Conservation (phyloP, 2,329 filamentous ascomycete species). For the Metarhizium humberi region DNA sequence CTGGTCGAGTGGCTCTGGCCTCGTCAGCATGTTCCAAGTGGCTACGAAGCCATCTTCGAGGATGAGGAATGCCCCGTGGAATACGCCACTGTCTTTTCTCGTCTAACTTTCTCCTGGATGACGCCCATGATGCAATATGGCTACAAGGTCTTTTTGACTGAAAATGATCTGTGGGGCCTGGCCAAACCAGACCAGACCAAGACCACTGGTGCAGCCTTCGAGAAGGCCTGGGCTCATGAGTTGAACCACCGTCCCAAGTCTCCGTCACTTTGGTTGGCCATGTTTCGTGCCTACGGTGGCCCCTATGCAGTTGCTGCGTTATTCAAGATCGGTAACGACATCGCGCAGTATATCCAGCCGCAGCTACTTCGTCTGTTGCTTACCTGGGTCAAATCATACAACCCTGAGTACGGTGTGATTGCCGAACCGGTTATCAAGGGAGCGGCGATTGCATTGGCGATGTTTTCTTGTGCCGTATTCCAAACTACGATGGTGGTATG, state of each 20-base stretch:
- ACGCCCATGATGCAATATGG: conserved; percentile 94
- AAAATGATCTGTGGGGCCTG: conserved; percentile 93
- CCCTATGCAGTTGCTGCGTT: conserved; percentile 74
- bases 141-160: conserved; percentile 83
- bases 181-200: conserved; percentile 71
- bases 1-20: conserved; percentile 77
- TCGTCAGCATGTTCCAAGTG: conserved; percentile 52
- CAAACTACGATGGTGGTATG: conserved; percentile 72
- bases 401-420: conserved; percentile 33
- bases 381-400: conserved; percentile 72
- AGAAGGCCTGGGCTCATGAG: conserved; percentile 68
- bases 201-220: conserved; percentile 60
- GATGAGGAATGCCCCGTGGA: conserved; percentile 65
- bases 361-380: conserved; percentile 83
- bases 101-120: conserved; percentile 96
- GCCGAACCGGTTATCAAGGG: conserved; percentile 77
- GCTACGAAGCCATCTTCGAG: conserved; percentile 47
- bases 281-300: conserved; percentile 75
- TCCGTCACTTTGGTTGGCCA: conserved; percentile 70
- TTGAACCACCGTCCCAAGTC: conserved; percentile 52
- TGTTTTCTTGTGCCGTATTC: conserved; percentile 79
- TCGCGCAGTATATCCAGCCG: conserved; percentile 80
- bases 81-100: conserved; percentile 88
- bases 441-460: conserved; percentile 77
- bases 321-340: conserved; percentile 84